Conservation (phyloP, 305 asterid species). For the Ilex paraguariensis region DNA sequence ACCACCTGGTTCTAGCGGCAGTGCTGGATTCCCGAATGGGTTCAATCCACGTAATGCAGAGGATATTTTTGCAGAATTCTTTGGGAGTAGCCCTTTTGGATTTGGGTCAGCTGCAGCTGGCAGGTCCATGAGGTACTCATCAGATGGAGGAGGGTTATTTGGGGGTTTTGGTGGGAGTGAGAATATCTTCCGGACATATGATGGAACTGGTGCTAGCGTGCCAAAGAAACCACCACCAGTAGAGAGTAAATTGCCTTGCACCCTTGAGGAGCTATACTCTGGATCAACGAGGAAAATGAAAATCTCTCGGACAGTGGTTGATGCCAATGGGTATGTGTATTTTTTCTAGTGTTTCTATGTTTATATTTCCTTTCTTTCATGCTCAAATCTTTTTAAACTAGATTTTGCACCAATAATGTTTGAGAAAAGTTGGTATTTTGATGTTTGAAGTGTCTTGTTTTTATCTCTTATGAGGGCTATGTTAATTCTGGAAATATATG, state of each 20-base stretch:
- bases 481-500: too few relatives aligned
- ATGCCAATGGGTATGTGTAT: slow-evolving; percentile 44
- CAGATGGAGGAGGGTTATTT: slow-evolving; percentile 45
- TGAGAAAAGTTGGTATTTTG: too few relatives aligned
- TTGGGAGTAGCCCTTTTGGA: slow-evolving; percentile 82
- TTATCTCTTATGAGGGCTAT: too few relatives aligned
- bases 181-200: slow-evolving; percentile 37
- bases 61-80: slow-evolving; percentile 89
- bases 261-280: slow-evolving; percentile 74
- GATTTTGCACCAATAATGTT: too few relatives aligned
- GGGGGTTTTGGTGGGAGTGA: slow-evolving; percentile 42
- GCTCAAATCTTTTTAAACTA: not conserved
- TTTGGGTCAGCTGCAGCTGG: slow-evolving; percentile 58
- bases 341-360: not conserved
- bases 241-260: slow-evolving; percentile 71
- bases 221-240: slow-evolving; percentile 83
- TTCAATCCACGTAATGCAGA: slow-evolving; percentile 81
- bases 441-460: too few relatives aligned
- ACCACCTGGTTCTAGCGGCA: slow-evolving; percentile 41
- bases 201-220: slow-evolving; percentile 36
- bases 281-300: slow-evolving; percentile 92
- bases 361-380: too few relatives aligned
- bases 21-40: slow-evolving; percentile 37
- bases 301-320: slow-evolving; percentile 76
- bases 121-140: slow-evolving; percentile 48